These are phyloP conservation scores for Talaromyces sp. DNA, from an alignment of 2,329 filamentous ascomycete genomes.

Conservation along the genomic window DNA sequence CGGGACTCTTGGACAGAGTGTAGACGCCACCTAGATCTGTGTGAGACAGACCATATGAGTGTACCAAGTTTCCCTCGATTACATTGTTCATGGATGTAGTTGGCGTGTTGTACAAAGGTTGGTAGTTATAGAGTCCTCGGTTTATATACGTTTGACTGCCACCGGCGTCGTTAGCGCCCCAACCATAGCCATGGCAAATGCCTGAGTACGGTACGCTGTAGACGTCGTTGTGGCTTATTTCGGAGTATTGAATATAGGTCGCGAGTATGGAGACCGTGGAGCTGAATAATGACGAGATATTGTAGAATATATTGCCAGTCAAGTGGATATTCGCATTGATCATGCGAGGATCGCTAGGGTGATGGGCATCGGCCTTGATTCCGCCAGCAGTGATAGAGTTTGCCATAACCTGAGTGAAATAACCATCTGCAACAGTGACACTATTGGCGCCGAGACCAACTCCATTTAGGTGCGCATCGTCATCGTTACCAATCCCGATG, in stretches of 20 bases:
- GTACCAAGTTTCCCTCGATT: neutral
- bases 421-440: neutral
- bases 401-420: slow-evolving; percentile 3
- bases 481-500: slow-evolving; percentile 1
- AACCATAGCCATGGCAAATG: slow-evolving; percentile 3
- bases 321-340: neutral
- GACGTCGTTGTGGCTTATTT: neutral
- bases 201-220: neutral
- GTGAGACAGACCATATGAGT: neutral
- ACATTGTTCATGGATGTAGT: slow-evolving; percentile 1
- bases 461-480: neutral
- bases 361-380: neutral
- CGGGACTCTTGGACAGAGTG: neutral
- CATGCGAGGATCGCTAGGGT: neutral
- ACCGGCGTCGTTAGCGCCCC: slow-evolving; percentile 2
- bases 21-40: neutral
- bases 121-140: neutral
- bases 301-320: neutral
- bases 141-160: neutral
- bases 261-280: neutral
- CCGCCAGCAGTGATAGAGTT: slow-evolving; percentile 3
- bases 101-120: neutral
- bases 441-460: neutral
- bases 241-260: neutral
- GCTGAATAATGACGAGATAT: neutral